Conservation (phyloP, 1,139 yeast genomes). For the Wickerhamiella infanticola region DNA sequence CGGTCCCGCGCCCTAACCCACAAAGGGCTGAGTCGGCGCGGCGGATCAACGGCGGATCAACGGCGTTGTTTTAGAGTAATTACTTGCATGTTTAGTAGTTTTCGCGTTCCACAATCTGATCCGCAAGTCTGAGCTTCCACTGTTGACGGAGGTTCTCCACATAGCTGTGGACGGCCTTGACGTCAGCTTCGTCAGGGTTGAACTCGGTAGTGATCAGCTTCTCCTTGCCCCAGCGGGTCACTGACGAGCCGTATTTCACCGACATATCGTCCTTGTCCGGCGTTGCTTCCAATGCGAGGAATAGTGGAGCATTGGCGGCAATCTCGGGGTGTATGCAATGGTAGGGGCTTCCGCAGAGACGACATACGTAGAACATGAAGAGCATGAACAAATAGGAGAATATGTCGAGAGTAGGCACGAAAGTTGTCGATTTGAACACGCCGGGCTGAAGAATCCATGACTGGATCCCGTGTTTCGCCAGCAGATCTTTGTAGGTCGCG, state of each 20-base stretch:
- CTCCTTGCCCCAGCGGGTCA: conserved; percentile 47
- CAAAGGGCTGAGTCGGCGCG: too few relatives aligned
- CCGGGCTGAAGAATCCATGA: conserved; percentile 90
- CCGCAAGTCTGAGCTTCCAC: conserved; percentile 57
- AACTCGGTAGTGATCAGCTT: conserved; percentile 40
- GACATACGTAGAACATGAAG: conserved; percentile 64
- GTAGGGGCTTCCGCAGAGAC: conserved; percentile 70
- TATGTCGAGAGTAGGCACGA: conserved; percentile 56
- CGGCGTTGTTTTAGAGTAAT: too few relatives aligned
- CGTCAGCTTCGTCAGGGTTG: conserved; percentile 39
- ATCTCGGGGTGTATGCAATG: conserved; percentile 78
- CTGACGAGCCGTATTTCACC: conserved; percentile 62
- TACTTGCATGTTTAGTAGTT: conserved; percentile 2
- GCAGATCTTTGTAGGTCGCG: conserved; percentile 43
- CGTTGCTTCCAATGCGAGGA: conserved; percentile 36
- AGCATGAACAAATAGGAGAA: conserved; percentile 80
- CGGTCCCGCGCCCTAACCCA: too few relatives aligned
- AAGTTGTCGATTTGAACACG: conserved; percentile 72
- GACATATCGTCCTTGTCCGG: conserved; percentile 33
- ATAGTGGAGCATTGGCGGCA: conserved; percentile 77
- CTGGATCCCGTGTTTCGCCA: conserved; percentile 34
- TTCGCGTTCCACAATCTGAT: conserved; percentile 41
- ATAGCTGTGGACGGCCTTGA: conserved; percentile 46
- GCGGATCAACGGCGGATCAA: too few relatives aligned
- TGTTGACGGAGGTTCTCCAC: conserved; percentile 38